Evolutionary conservation across 2,329 filamentous ascomycete genomes (phyloP).

Genomic region (Aspergillus chevalieri): DNA sequence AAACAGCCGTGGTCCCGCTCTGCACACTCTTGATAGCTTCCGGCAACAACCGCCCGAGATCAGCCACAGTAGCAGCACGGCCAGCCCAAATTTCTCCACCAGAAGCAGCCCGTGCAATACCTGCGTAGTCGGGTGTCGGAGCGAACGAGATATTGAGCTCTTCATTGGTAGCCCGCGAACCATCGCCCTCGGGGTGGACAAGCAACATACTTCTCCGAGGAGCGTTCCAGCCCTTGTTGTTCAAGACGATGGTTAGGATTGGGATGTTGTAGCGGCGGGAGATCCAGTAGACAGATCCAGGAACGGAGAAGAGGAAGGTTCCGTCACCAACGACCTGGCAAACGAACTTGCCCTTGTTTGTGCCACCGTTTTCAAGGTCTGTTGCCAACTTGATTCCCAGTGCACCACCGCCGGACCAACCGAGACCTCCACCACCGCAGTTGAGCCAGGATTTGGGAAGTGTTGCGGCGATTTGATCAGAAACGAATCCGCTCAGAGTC

Average conservation of each 20-base stretch:
- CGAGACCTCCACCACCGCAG: conserved; percentile 72
- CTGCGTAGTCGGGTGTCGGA: conserved; percentile 61
- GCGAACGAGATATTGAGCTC: conserved; percentile 62
- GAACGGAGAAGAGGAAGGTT: conserved; percentile 60
- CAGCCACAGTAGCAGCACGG: conserved; percentile 50
- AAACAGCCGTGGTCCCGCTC: conserved; percentile 52
- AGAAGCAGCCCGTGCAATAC: conserved; percentile 60
- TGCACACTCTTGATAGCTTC: conserved; percentile 56
- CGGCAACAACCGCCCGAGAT: conserved; percentile 50
- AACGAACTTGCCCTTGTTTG: conserved; percentile 53
- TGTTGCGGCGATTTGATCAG: conserved; percentile 64
- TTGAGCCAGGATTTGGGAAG: conserved; percentile 71
- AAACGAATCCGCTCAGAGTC: conserved; percentile 61
- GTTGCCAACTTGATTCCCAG: conserved; percentile 70
- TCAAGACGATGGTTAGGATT: conserved; percentile 60
- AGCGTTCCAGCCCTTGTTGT: conserved; percentile 68
- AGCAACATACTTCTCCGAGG: conserved; percentile 56
- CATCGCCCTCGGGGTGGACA: conserved; percentile 60
- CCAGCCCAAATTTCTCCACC: conserved; percentile 59
- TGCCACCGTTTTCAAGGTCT: conserved; percentile 45
- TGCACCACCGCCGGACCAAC: conserved; percentile 71
- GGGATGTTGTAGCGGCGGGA: conserved; percentile 60
- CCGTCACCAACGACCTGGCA: conserved; percentile 63
- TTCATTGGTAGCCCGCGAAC: conserved; percentile 55
- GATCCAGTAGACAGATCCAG: conserved; percentile 64